Evolutionary conservation across 805 yeast species (phyloP), one percentile per base, ranked within the genome.

Genomic region (Isabelozyma gotoi): DNA sequence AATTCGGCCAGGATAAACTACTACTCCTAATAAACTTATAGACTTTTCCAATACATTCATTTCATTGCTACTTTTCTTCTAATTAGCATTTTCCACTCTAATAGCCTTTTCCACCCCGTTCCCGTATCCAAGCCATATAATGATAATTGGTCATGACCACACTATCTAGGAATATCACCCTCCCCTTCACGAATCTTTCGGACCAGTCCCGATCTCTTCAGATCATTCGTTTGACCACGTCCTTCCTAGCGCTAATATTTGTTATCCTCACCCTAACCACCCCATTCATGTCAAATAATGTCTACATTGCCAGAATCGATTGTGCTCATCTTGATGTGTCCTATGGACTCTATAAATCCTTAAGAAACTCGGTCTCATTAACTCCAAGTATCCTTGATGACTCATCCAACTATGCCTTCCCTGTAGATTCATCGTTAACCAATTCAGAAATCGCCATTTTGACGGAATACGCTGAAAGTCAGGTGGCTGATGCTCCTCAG

Each of bases 281-380:
- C 3, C 73, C 73, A 3, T 36, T 55, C 3, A 20, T 52, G 10
- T 42, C 56, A 17, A 41, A 40, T 7, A 35, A 42, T 2, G 48
- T 55, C 17, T 62, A 59, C 48, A 53, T 73, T 7, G 64, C 69
- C 5, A 53, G 71, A 33, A 61, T 82, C 32, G 73, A 75, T 51
- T 78, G 81, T 45, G 68, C 76, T 3, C 82, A 77, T 49, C 58
- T 73, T 5, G 80, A 78, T 46, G 76, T 82, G 15, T 73, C 82
- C 1, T 51, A 62, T 15, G 87, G 86, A 1, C 57, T 82, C 7
- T 81, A 78, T 50, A 57, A 68, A 18, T 65, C 75, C 4, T 57
- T 77, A 42, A 57, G 78, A 37, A 54, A 50, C 15, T 55, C 68
- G 11, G 70, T 66, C 10, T 42, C 62, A n/a, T 46, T 59, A 17